Evolutionary conservation across 1,139 yeast species (phyloP), one percentile per base, ranked within the genome.

Genomic region (Meyerozyma smithsonii): DNA sequence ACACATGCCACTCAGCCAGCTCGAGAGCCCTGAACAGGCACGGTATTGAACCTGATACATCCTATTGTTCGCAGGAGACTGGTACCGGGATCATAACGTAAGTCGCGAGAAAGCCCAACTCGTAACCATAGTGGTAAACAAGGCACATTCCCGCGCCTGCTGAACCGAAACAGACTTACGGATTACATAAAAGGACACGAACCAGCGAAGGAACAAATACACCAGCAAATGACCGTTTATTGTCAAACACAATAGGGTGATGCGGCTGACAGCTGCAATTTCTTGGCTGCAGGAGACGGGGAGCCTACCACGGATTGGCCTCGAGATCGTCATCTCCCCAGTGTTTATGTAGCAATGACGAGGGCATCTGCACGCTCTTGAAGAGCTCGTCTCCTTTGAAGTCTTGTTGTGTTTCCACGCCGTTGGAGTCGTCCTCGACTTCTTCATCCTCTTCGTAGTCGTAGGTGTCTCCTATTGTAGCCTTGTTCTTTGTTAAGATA

Each of bases 301-400:
- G 24, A 6, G 55, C 39, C 38, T 65, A 71, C 80, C 80, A 74
- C 2, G 79, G 80, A 48, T 74, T 74, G 11, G 58, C 45, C 46
- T 67, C 72, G 38, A 64, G 56, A 26, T 67, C 69, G 10, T 63
- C 62, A 33, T 58, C 65, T 5, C 71, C 74, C 76, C 76, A 72
- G 28, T 63, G 62, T 50, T 72, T 76, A 48, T 77, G 83, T 0
- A 72, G 77, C 39, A 76, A 56, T 0, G 77, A 63, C 36, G 68
- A 59, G 0, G 85, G 84, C 44, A 74, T 51, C 47, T 69, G 71
- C 18, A 79, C 64, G 41, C 65, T 67, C 42, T 69, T 72, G 56
- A 78, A 79, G 24, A 78, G 49, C 38, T 64, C 71, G 44, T 78
- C 82, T 44, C 79, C 69, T 52, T 69, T 59, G 49, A 63, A 59